Conservation (phyloP, 805 yeast species). For the Pichia rugopelliculosa region DNA sequence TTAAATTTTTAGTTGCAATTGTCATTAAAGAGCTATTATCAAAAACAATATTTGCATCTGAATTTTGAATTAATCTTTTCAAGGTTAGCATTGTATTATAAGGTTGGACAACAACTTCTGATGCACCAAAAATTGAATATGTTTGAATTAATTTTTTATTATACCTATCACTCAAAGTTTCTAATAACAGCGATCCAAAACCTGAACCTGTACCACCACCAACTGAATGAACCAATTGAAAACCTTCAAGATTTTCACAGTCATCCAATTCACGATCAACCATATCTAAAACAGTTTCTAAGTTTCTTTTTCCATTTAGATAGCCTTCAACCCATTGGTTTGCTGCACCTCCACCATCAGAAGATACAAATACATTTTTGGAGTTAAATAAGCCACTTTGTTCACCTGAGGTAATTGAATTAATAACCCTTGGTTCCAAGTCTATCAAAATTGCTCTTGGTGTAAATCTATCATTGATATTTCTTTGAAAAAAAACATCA, state of each 20-base stretch:
- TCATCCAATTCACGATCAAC: conserved; percentile 86
- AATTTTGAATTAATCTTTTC: conserved; percentile 70
- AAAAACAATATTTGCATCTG: conserved; percentile 76
- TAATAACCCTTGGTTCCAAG: conserved; percentile 83
- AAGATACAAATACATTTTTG: conserved; percentile 67
- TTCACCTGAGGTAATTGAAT: conserved; percentile 35
- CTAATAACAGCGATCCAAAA: conserved; percentile 61
- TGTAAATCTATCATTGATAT: conserved; percentile 65
- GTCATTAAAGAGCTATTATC: conserved; percentile 81
- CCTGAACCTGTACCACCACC: conserved; percentile 99
- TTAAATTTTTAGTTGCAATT: conserved; percentile 58
- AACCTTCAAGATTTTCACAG: conserved; percentile 83
- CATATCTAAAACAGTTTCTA: conserved; percentile 72
- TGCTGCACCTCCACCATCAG: conserved; percentile 90
- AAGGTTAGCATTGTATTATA: conserved; percentile 83
- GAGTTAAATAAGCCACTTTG: conserved; percentile 62
- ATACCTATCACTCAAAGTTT: conserved; percentile 70
- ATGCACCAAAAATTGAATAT: conserved; percentile 77
- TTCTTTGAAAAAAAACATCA: conserved; percentile 72
- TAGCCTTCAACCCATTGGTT: conserved; percentile 95
- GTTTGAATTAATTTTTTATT: conserved; percentile 80
- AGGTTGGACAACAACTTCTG: conserved; percentile 98
- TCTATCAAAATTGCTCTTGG: conserved; percentile 86
- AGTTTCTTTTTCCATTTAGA: conserved; percentile 57
- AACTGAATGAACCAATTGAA: conserved; percentile 86